Evolutionary conservation across 1,284 basidiomycete species (phyloP), one percentile per base, ranked within the genome.

Genomic region (Malassezia yamatoensis): DNA sequence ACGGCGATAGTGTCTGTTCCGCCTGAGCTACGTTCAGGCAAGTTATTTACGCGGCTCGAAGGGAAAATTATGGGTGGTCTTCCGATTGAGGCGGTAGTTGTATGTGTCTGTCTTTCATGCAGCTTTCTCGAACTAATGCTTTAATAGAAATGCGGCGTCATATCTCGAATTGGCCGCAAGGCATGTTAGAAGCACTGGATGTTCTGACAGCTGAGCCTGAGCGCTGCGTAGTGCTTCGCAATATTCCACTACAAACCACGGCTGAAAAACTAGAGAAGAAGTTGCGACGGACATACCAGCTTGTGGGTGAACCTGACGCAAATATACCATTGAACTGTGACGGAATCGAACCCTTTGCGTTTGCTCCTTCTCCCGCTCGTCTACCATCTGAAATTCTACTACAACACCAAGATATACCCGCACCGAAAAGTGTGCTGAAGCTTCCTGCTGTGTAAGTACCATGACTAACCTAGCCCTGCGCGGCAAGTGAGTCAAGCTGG

Each of bases 261-360:
- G 61, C 64, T 33, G 64, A 59, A 1, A 58, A 65, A 21, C 43
- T 68, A 6, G 61, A 60, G 32, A 62, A 61, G 34, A 60, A 65
- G 43, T 52, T 68, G 32, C 58, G 54, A 16, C 35, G 20, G 5
- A 51, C 54, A 18, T 68, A 68, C 47, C 60, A 60, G 29, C 51
- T 68, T 9, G 40, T 41, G 5, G 58, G 16, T 62, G 60, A 60
- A 42, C 18, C 5, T 8, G 43, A 16, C 32, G 33, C n/a, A 21
- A 21, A 5, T 3, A 11, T 18, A n/a, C 16, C 35, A 16, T 35
- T 45, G 15, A 34, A 3, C 15, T 8, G 7, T 13, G 43, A 45
- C 9, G 9, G 7, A 9, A 8, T n/a, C 53, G 54, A 3, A 11
- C 35, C 47, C 3, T 13, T 45, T 33, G 43, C 24, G 15, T 13